These are phyloP conservation scores for Plasmodium sp. DNA, from an alignment of 169 alveolate genomes.

Conservation along the genomic window DNA sequence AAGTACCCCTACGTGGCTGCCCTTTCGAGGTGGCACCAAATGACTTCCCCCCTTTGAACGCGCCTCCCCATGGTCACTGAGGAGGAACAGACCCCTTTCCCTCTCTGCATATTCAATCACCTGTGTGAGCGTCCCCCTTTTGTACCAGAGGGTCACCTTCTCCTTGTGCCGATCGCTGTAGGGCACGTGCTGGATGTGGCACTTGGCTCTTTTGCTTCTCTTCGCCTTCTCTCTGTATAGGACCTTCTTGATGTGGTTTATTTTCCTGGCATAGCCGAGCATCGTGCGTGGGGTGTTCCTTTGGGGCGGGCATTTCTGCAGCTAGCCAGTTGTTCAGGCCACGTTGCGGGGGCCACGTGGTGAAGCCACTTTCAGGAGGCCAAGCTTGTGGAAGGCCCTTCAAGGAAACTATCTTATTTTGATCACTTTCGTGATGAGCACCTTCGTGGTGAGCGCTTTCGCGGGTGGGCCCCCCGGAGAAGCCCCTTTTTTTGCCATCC, in stretches of 20 bases:
- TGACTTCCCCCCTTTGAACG: not conserved
- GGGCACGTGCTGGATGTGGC: not conserved
- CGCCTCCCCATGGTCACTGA: not conserved
- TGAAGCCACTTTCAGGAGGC: too few species aligned
- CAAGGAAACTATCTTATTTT: too few species aligned
- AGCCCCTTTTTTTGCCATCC: not conserved
- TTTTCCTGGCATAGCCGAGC: constrained; percentile 13
- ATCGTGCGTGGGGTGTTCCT: not conserved
- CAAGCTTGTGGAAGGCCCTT: not conserved
- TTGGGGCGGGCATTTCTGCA: not conserved
- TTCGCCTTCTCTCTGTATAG: constrained; percentile 44
- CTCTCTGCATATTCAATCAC: constrained; percentile 1
- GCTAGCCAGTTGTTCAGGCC: not conserved
- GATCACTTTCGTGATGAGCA: not conserved
- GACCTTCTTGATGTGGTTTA: constrained; percentile 16
- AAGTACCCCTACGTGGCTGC: not conserved
- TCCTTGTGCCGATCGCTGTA: constrained; percentile 4
- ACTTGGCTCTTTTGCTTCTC: not conserved
- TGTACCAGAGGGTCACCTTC: constrained; percentile 10
- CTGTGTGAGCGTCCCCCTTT: constrained; percentile 25
- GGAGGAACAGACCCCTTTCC: not conserved
- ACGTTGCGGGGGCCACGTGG: too few species aligned
- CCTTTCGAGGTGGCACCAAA: not conserved
- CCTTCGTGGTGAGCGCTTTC: not conserved
- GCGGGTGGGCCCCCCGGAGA: not conserved